Base-by-base conservation (phyloP, 202 grass and related monocot genomes). In the Carex sylvatica region DNA sequence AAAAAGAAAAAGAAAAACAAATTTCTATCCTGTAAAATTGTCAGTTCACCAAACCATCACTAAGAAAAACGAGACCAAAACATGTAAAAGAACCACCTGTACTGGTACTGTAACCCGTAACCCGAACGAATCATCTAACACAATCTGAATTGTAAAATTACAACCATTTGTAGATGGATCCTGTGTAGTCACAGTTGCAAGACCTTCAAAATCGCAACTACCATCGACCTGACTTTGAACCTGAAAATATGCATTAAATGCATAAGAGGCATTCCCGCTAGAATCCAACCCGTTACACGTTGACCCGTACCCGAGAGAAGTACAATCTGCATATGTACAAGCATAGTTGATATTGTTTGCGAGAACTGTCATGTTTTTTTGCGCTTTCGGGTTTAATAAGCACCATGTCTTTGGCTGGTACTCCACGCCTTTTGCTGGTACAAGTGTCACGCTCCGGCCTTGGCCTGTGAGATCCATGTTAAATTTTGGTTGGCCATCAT, bases 181-280 rank as follows among this genome's bases (percentile, higher is more conserved):
- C 83, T 83, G 76, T 1, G 16, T 1, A 15, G 91, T 97, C 83
- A 79, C 36, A 33, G 81, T 92, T 30, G 94, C 94, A 31, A 92
- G 73, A 1, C 91, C 94, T 23, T 94, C 52, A 84, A 97, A 97
- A 23, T 83, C 61, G 22, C 94, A 97, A 75, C 91, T 88, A 20
- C 80, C 65, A 5, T 94, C 85, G 35, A 73, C 66, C 74, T 97
- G 94, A 83, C 86, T 59, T 54, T 87, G 83, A 67, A 54, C 85
- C 88, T 97, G 91, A 84, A 91, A 97, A 85, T 97, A 97, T 11
- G 86, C 83, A 80, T 97, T 97, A 84, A 94, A 97, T 15, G 91
- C 94, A 73, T 92, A 97, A 9, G 94, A 97, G 4, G 91, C 91
- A 76, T 97, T 97, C 7, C 94, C 91, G 7, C 15, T 69, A 18